Evolutionary conservation across 2,329 filamentous ascomycete genomes (phyloP), one percentile per base, ranked within the genome.

Genomic region (Cladosporium oxysporum): DNA sequence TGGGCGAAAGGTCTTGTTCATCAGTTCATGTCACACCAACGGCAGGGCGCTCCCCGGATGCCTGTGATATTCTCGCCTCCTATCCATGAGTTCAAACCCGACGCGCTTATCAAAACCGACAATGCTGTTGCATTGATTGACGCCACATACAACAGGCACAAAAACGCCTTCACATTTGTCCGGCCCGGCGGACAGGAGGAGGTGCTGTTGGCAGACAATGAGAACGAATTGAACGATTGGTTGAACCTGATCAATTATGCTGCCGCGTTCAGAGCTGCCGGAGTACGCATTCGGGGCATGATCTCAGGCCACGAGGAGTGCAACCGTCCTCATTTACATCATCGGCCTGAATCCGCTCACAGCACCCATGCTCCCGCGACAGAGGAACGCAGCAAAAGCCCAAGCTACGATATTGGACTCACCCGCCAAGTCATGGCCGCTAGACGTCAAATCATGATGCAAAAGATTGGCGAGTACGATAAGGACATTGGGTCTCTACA

Each of bases 201-300:
- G 76, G 89, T 94, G 0, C 90, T 99, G 44, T 82, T 98, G 21
- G 94, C 95, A 5, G 93, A 97, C 72, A 92, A 88, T 62, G 95
- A 99, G 73, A 83, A 87, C 1, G 95, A 99, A 73, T 89, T 96
- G 85, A 96, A 97, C 73, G 95, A 99, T 75, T 99, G 95, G 95
- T 83, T 99, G 31, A 91, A 91, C 8, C 95, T 97, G 74, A 85
- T 99, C 67, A 99, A 99, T 76, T 98, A 98, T 76, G 94, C 94
- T 37, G 93, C 95, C 10, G 92, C 95, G 0, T 98, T 98, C 77
- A 87, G 92, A 71, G 96, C 93, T 0, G 92, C 93, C 6, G 93
- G 94, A 14, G 92, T 98, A 6, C 87, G 92, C 52, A 96, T 97
- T 84, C 87, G 94, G 71, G 93, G 93, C 26, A 90, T 97, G 65